A percentile compares a stretch with the other conserved stretches of the same genome.
phyloP scores from a whole-genome alignment of 148 eudicot genomes.

The Polygonum aviculare region DNA sequence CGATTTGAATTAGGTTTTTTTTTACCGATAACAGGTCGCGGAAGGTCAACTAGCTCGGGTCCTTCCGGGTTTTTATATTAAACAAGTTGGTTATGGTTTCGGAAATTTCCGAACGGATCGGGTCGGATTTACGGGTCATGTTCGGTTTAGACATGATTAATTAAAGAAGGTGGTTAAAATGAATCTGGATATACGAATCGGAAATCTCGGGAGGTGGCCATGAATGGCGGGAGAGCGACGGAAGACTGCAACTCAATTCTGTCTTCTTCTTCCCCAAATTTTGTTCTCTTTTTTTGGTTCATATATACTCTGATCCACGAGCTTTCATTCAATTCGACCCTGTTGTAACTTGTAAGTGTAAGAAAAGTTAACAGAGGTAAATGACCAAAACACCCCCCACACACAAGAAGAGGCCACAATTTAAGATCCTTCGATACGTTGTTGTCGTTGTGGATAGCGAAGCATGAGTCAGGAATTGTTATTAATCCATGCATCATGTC shows the following conservation, averaged over 20 bases:
- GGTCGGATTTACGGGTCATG: no score
- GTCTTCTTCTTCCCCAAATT: not conserved
- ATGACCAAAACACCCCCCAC: slow-evolving; percentile 8
- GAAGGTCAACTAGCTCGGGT: no score
- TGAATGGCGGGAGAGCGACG: slow-evolving; percentile 14
- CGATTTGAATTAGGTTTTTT: no score
- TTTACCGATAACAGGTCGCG: no score
- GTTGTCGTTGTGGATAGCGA: not conserved
- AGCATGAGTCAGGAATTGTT: slow-evolving; percentile 20
- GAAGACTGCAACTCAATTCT: not conserved
- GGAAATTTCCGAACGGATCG: no score
- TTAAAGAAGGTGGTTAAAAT: no score
- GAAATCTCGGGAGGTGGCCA: slow-evolving; percentile 16
- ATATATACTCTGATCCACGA: no score
- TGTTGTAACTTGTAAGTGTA: no score
- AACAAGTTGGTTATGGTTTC: no score
- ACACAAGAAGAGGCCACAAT: not conserved
- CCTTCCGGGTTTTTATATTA: no score
- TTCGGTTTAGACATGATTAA: no score
- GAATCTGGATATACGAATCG: not conserved
- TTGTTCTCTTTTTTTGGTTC: not conserved
- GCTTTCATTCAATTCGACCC: no score
- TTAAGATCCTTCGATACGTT: not conserved
- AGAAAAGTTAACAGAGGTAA: not conserved
- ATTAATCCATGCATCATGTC: slow-evolving; percentile 39